phyloP scores from a whole-genome alignment of 2,329 filamentous ascomycete genomes.

The Aspergillus viridinutans region DNA sequence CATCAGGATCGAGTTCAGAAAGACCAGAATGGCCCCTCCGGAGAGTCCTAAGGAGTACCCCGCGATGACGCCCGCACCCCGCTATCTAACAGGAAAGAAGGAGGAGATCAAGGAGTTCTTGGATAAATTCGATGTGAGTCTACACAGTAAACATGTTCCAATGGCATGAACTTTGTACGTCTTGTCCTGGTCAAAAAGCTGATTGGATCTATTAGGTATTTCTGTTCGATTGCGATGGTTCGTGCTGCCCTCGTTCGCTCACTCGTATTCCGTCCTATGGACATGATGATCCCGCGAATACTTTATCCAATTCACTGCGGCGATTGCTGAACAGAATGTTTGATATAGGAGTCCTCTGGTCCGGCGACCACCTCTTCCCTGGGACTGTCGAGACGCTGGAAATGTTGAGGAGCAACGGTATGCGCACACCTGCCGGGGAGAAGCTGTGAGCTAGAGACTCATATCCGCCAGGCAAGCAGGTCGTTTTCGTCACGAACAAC shows the following conservation, averaged over 20 bases:
- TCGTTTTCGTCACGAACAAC: conserved; percentile 98
- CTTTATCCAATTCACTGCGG: conserved; percentile 2
- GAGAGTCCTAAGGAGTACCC: conserved; percentile 10
- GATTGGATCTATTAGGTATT: conserved; percentile 61
- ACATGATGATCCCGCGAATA: background rate
- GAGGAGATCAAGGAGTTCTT: conserved; percentile 77
- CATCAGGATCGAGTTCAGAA: background rate
- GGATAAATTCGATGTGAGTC: conserved; percentile 82
- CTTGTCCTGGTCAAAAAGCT: conserved; percentile 5
- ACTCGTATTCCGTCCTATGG: conserved; percentile 3
- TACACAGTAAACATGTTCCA: background rate
- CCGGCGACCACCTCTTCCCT: conserved; percentile 83
- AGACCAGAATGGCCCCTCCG: background rate
- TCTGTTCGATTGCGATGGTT: conserved; percentile 96
- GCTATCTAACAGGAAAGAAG: conserved; percentile 74
- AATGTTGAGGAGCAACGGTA: conserved; percentile 76
- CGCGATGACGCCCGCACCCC: conserved; percentile 29
- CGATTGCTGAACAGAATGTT: conserved; percentile 32
- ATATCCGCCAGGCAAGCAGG: conserved; percentile 67
- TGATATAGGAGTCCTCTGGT: conserved; percentile 85
- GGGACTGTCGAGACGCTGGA: conserved; percentile 81
- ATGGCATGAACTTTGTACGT: background rate
- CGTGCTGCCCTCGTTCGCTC: conserved; percentile 19
- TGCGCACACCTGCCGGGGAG: background rate
- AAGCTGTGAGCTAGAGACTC: conserved; percentile 4